Percentiles rank a stretch among this genome's conserved stretches.
phyloP scores from a whole-genome alignment of 2,329 filamentous ascomycete genomes.

The Chaetomiaceae sp. region DNA sequence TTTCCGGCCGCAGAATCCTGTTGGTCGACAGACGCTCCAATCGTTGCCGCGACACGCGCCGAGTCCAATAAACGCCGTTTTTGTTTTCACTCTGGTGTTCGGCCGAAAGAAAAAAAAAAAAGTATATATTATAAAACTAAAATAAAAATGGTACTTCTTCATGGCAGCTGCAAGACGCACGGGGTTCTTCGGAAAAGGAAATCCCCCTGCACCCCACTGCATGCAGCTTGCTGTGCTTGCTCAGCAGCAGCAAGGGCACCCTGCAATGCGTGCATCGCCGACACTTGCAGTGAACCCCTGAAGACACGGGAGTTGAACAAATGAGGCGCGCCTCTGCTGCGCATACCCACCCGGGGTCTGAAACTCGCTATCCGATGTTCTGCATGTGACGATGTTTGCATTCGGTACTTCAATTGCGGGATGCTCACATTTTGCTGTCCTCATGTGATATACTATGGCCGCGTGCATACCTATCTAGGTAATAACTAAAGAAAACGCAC shows the following conservation, averaged over 20 bases:
- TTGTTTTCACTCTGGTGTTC: too few relatives aligned
- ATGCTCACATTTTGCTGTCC: not conserved
- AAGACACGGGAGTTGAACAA: constrained; percentile 1
- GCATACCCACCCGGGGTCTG: not conserved
- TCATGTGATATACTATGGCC: too few relatives aligned
- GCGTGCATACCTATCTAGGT: too few relatives aligned
- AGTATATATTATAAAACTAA: too few relatives aligned
- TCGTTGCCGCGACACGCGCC: constrained; percentile 10
- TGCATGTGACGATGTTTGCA: not conserved
- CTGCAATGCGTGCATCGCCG: not conserved
- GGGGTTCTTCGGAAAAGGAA: not conserved
- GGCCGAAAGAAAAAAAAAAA: too few relatives aligned
- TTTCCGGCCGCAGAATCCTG: not conserved
- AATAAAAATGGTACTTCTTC: too few relatives aligned
- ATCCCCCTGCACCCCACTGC: not conserved
- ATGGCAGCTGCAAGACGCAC: constrained; percentile 3
- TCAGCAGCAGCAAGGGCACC: not conserved
- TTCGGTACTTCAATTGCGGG: constrained; percentile 7
- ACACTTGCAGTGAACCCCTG: constrained; percentile 3
- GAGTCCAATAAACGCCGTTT: not conserved
- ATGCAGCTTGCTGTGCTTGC: too few relatives aligned
- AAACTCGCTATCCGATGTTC: constrained; percentile 8
- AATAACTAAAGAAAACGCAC: too few relatives aligned
- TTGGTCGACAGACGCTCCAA: constrained; percentile 3
- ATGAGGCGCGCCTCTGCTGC: not conserved